Percentiles rank a stretch among this genome's conserved stretches.
Conservation (phyloP, 352 stramenopile genomes). For the Globisporangium irregulare region DNA sequence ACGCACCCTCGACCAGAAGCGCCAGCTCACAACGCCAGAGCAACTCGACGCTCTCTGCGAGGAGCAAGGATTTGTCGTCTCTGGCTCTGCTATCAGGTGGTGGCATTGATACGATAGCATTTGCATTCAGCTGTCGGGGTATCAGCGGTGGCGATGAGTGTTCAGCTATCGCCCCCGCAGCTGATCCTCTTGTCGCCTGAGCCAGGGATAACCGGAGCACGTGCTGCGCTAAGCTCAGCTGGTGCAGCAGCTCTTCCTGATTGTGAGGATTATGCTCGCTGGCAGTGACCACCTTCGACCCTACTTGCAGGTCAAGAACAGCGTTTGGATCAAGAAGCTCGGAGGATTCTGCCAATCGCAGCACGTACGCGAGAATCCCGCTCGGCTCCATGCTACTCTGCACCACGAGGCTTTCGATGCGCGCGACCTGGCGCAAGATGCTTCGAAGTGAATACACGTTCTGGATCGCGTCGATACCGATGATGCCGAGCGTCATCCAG, state of each 20-base stretch:
- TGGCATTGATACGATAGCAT: background rate
- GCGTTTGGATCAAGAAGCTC: background rate
- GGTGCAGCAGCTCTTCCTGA: background rate
- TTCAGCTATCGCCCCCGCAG: background rate
- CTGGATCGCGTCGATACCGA: constrained; percentile 2
- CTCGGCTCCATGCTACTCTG: background rate
- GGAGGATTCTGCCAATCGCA: background rate
- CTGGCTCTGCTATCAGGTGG: background rate
- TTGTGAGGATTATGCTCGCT: background rate
- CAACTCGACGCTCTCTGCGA: background rate
- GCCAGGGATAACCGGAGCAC: background rate
- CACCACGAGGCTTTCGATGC: background rate
- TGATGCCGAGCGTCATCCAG: background rate
- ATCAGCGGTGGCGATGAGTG: background rate
- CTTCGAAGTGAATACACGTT: background rate
- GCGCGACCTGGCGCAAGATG: background rate
- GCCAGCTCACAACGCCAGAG: constrained; percentile 1
- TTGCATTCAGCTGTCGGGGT: background rate
- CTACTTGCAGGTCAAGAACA: background rate
- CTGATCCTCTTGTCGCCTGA: background rate
- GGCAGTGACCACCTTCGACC: background rate
- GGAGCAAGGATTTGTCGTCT: background rate
- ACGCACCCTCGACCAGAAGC: background rate
- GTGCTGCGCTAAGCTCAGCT: background rate
- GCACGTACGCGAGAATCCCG: background rate